Evolutionary conservation across 2,329 filamentous ascomycete species (phyloP), one percentile per base, ranked within the genome.

Genomic region (Penicillium janthinellum): DNA sequence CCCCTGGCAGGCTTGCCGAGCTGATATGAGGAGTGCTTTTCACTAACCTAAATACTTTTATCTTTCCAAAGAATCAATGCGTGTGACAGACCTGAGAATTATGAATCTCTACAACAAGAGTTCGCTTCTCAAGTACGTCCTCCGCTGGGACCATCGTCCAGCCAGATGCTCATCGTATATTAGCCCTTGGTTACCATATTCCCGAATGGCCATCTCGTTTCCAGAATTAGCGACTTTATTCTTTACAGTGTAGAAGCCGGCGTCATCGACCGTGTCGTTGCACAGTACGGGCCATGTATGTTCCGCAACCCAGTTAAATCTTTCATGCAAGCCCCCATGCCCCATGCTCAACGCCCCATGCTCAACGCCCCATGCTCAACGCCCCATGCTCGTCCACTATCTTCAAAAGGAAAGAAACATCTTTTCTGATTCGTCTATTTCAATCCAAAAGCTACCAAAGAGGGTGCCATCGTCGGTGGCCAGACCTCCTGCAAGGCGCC

Each of bases 401-500:
- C 42, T 12, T 22, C 25, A 31, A 55, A 55, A 60, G 20, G 12
- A 47, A 31, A 54, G 37, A 20, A 44, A 31, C 58, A 54, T 70
- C 71, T 25, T 37, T n/a, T 55, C 52, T 74, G 64, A 75, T 68
- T 56, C 47, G 57, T 66, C 54, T 56, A 54, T 42, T 56, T 41
- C 17, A 54, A 50, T 54, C 45, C 31, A 64, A 62, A 73, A 96
- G 93, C 95, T 66, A 99, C 95, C 59, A 98, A 97, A 76, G 85
- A 95, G 72, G 90, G 91, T 64, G 95, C 95, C 65, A 96, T 99
- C 63, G 95, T 99, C 22, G 96, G 95, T 60, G 95, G 95, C 8
- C 95, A 99, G 77, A 99, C 95, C 0, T 98, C 95, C 0, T 99
- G 95, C 84, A 99, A 99, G 79, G 92, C 92, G 51, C 95, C 95